Base-by-base conservation (phyloP, 306 rosid genomes). In the Clitoria ternatea region DNA sequence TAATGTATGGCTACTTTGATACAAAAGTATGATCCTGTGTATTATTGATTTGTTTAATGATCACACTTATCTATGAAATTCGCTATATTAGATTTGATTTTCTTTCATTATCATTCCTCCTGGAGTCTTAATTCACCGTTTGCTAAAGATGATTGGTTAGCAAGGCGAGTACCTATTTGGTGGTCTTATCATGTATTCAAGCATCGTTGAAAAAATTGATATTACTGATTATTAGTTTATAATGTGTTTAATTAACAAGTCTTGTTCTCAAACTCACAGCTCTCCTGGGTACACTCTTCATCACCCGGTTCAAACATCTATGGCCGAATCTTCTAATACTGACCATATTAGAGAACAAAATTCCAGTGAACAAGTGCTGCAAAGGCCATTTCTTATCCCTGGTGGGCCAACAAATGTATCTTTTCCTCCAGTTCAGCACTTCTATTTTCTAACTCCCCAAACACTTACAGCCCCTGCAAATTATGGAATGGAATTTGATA, bases 231-330 rank as follows among this genome's bases (percentile, higher is more conserved):
- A 32, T 15, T 36, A 69, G 59, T 65, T 23, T 45, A 30, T 59
- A 15, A 47, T 45, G 22, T 27, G 39, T 65, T 23, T 18, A 23
- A 59, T 39, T 75, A 23, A 78, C 33, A 8, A 30, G 27, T 3
- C 10, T 0, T 61, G 12, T 83, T 57, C 47, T 68, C 61, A 36
- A 43, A 57, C 69, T 56, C 63, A 65, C 82, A 89, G 97, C 85
- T 73, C 90, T 60, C 82, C 89, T 45, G 96, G 89, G 77, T 79
- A 80, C 79, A 85, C 80, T 4, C 72, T 77, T 35, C 52, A 77
- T 74, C 90, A 90, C 77, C 83, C 79, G 19, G 70, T 39, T 62
- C 93, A 82, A 73, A 20, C 60, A 73, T 81, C 85, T 17, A 23
- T 44, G 20, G 57, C 72, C 1, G 81, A 84, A 75, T 76, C 92